Evolutionary conservation across 805 yeast genomes (phyloP).

Genomic region (Zygotorulaspora danielsina): DNA sequence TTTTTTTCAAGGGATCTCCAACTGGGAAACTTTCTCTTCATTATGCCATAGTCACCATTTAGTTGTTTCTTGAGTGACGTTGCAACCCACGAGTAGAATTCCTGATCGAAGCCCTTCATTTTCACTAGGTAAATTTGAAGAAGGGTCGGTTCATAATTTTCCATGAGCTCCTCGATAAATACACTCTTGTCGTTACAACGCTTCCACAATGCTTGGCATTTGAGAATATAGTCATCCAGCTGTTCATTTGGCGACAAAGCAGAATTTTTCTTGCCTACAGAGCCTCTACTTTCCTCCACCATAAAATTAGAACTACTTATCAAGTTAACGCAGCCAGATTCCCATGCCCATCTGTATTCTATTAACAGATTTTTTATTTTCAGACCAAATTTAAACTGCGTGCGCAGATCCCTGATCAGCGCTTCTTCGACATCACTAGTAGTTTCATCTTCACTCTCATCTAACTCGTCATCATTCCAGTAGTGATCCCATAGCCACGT

Average conservation of each 20-base stretch:
- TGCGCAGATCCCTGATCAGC: slow-evolving; percentile 3
- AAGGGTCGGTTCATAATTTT: slow-evolving; percentile 14
- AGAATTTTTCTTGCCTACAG: slow-evolving; percentile 41
- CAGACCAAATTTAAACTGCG: slow-evolving; percentile 5
- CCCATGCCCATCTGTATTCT: slow-evolving; percentile 21
- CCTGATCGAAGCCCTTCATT: slow-evolving; percentile 20
- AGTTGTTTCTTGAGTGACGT: slow-evolving; percentile 5
- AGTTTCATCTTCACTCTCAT: slow-evolving; percentile 24
- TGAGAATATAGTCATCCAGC: slow-evolving; percentile 14
- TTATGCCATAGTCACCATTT: background rate
- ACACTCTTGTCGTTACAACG: slow-evolving; percentile 7
- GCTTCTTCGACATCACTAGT: slow-evolving; percentile 15
- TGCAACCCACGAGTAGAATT: slow-evolving; percentile 16
- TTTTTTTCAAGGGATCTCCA: slow-evolving; percentile 20
- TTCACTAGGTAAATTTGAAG: slow-evolving; percentile 17
- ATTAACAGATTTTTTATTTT: slow-evolving; percentile 7
- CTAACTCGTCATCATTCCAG: slow-evolving; percentile 49
- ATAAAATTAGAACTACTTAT: slow-evolving; percentile 27
- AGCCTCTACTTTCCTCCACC: slow-evolving; percentile 54
- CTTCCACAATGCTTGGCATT: slow-evolving; percentile 22
- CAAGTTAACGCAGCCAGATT: slow-evolving; percentile 13
- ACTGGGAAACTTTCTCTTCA: slow-evolving; percentile 8
- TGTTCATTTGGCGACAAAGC: slow-evolving; percentile 13
- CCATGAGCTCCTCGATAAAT: slow-evolving; percentile 15
- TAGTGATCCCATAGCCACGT: slow-evolving; percentile 70